phyloP scores from a whole-genome alignment of 106 monocot species.

The Acanthochlamys bracteata region DNA sequence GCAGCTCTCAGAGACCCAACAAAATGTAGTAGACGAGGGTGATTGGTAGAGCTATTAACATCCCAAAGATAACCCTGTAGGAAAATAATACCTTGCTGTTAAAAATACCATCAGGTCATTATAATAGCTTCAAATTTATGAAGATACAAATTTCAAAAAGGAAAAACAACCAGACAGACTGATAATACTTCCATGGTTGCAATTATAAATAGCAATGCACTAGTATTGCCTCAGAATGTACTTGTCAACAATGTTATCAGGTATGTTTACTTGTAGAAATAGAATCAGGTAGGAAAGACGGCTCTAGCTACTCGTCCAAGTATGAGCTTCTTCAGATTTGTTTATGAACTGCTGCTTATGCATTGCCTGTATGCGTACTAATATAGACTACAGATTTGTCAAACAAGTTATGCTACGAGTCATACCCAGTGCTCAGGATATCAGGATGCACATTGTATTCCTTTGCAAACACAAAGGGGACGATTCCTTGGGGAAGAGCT shows the following conservation, averaged over 20 bases:
- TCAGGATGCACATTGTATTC: conserved; percentile 33
- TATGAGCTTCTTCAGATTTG: no score
- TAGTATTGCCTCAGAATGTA: no score
- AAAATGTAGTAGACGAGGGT: conserved; percentile 43
- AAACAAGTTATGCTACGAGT: not conserved
- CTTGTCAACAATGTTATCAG: no score
- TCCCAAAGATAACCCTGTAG: conserved; percentile 41
- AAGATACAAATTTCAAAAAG: not conserved
- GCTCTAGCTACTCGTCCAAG: no score
- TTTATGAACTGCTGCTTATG: not conserved
- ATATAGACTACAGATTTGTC: not conserved
- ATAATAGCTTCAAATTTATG: not conserved
- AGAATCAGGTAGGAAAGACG: no score
- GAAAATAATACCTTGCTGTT: not conserved
- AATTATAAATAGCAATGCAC: no score
- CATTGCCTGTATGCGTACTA: not conserved
- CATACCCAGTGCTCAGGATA: conserved; percentile 23
- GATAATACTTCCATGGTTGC: no score
- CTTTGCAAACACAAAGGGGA: conserved; percentile 26
- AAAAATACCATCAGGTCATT: not conserved
- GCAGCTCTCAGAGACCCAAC: conserved; percentile 23
- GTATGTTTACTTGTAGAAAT: no score
- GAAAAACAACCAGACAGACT: no score
- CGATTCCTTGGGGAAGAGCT: conserved; percentile 24
- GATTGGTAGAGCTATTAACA: conserved; percentile 38